Evolutionary conservation across 2,329 filamentous ascomycete genomes (phyloP).

Genomic region (Penicillium corylophilum): DNA sequence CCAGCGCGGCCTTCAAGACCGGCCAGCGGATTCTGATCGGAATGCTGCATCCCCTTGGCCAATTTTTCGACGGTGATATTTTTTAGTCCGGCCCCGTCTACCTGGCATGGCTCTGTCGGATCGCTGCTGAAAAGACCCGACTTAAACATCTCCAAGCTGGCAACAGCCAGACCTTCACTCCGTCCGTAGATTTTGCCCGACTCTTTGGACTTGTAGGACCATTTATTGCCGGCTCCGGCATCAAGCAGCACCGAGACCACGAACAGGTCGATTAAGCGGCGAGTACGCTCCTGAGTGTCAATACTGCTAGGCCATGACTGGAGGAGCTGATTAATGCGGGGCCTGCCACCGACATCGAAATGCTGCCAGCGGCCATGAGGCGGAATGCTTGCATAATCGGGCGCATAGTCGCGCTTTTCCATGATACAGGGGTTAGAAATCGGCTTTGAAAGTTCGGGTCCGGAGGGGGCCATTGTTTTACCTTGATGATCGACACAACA

Average conservation of each 20-base stretch:
- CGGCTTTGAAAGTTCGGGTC: neutral
- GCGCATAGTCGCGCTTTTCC: conserved; percentile 64
- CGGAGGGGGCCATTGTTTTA: conserved; percentile 39
- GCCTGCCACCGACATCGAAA: conserved; percentile 59
- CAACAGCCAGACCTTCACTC: conserved; percentile 82
- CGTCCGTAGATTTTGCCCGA: conserved; percentile 79
- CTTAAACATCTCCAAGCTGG: conserved; percentile 89
- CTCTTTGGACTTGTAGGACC: conserved; percentile 90
- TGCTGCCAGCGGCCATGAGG: conserved; percentile 73
- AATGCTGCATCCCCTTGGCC: conserved; percentile 80
- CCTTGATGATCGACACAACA: conserved; percentile 93
- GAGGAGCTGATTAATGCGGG: conserved; percentile 52
- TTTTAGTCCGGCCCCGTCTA: conserved; percentile 78
- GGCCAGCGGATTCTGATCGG: conserved; percentile 74
- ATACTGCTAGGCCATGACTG: conserved; percentile 51
- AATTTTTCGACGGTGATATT: conserved; percentile 72
- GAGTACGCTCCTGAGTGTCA: conserved; percentile 53
- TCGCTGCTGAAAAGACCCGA: conserved; percentile 83
- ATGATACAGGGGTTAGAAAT: conserved; percentile 4
- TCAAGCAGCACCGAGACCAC: conserved; percentile 61
- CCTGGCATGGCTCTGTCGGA: conserved; percentile 76
- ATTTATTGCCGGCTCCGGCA: conserved; percentile 81
- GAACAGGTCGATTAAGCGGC: conserved; percentile 61
- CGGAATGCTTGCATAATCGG: conserved; percentile 71
- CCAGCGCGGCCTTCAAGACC: conserved; percentile 82